Evolutionary conservation across 2,329 filamentous ascomycete species (phyloP).

Genomic region (Blastomyces parvus): DNA sequence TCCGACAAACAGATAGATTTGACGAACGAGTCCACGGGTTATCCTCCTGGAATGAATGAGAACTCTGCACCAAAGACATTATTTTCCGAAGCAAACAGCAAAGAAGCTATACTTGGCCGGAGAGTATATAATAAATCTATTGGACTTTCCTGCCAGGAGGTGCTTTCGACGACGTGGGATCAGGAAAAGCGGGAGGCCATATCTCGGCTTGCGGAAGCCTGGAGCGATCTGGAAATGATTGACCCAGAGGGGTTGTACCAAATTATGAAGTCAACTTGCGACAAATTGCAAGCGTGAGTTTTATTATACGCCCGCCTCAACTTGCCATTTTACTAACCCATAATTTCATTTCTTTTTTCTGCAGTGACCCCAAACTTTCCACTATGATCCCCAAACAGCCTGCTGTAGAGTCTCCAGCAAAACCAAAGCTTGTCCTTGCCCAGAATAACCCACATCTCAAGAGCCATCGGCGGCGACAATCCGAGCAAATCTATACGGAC

Average conservation of each 20-base stretch:
- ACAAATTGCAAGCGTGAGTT: constrained; percentile 51
- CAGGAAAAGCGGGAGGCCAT: constrained; percentile 73
- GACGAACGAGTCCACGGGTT: constrained; percentile 19
- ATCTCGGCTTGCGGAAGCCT: constrained; percentile 73
- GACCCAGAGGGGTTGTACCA: constrained; percentile 88
- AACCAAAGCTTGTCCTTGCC: constrained; percentile 62
- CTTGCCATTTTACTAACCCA: background rate
- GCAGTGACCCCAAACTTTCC: constrained; percentile 25
- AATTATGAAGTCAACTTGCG: constrained; percentile 66
- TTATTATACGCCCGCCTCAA: background rate
- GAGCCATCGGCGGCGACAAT: constrained; percentile 61
- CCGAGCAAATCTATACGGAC: constrained; percentile 27
- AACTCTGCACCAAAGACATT: constrained; percentile 31
- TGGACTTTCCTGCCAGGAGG: constrained; percentile 73
- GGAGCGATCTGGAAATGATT: constrained; percentile 70
- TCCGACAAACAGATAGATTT: constrained; percentile 52
- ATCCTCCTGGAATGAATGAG: constrained; percentile 29
- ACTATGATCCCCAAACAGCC: constrained; percentile 20
- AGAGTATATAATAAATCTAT: constrained; percentile 72
- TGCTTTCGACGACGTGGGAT: constrained; percentile 67
- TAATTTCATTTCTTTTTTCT: background rate
- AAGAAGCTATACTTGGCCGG: constrained; percentile 74
- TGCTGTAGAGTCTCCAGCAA: constrained; percentile 37
- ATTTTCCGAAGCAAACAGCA: constrained; percentile 41
- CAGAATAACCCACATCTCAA: constrained; percentile 78